Base-by-base conservation (phyloP, 1,284 basidiomycete genomes). In the Fomitiporia mediterranea region DNA sequence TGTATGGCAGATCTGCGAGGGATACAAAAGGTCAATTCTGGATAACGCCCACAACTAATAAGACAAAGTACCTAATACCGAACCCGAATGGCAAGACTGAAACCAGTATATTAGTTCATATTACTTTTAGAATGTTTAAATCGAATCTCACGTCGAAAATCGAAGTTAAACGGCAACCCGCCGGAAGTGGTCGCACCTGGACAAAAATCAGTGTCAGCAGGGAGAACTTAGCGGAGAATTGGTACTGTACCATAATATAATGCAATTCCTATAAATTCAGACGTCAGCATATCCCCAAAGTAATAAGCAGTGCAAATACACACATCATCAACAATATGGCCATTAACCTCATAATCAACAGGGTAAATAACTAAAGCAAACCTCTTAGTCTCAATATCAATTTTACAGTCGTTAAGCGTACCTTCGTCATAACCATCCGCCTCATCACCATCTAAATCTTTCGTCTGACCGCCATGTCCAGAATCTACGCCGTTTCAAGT, bases 111-210 rank as follows among this genome's bases (percentile, higher is more conserved):
- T 48, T 0, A 11, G 38, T 43, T 48, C 17, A n/a, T 8, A 4
- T 17, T n/a, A 51, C 35, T n/a, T n/a, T n/a, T 9, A 43, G 6
- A 43, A 23, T 4, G 8, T 1, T 23, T 23, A 19, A 43, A 25
- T 27, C 3, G 21, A 43, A 23, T 11, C 84, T 66, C 64, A 84
- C 86, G 66, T 95, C 92, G 64, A 91, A 94, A 62, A 94, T 91
- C 25, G 90, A 85, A 4, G 93, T 95, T 42, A 96, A 72, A 40
- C 94, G 86, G 67, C 91, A 94, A 0, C 94, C 93, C 23, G 84
- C 68, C 27, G 92, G 92, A 2, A 96, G 77, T 13, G 84, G 79
- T 61, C 77, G 79, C 15, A 89, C 60, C 62, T 61, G 35, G 21
- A 53, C 9, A 17, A 9, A 51, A 34, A n/a, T n/a, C n/a, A n/a